Evolutionary conservation across 2,329 filamentous ascomycete genomes (phyloP), one percentile per base, ranked within the genome.

Genomic region (Nothomitra cinnamomea): DNA sequence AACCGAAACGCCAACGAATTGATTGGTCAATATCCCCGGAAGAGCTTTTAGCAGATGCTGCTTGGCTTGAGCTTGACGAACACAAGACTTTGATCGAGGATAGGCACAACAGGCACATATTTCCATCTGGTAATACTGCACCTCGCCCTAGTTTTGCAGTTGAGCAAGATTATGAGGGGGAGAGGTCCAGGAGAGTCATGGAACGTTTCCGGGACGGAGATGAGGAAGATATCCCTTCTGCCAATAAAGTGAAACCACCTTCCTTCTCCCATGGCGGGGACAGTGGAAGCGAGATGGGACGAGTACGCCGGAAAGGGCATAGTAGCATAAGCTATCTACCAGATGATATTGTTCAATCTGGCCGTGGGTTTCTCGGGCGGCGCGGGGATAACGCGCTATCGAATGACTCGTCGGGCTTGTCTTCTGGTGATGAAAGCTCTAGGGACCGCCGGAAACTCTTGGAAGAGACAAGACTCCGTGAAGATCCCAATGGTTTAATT

Each of bases 1-100:
- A 49, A 19, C 45, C 52, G 7, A 47, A 35, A 54, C 78, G 87
- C 50, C 82, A 85, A 1, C 79, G 86, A 56, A 80, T 88, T 22
- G 88, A 94, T 62, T 96, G 92, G 92, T 76, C 79, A 40, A 79
- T 89, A 17, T 79, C 84, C 45, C 86, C 90, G 0, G 82, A 85
- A 54, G 89, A 96, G 64, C 76, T 95, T 65, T 71, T 96, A 48
- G 89, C 89, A 3, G 92, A 98, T 69, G 75, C 84, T 1, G 87
- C 89, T 62, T 98, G 92, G 92, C 70, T 94, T 21, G 87, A 95
- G 64, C 81, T 89, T 61, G 79, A 77, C 32, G 73, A 82, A 55
- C 88, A 95, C 66, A 94, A 89, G 64, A 75, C 75, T 52, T 72
- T 88, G 25, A 83, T 95, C 42, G 85, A 94, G 63, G 85, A 95